Evolutionary conservation across 225 moss, liverwort and hornwort genomes (phyloP), one percentile per base, ranked within the genome.

Genomic region (Thuidium tamariscinum): DNA sequence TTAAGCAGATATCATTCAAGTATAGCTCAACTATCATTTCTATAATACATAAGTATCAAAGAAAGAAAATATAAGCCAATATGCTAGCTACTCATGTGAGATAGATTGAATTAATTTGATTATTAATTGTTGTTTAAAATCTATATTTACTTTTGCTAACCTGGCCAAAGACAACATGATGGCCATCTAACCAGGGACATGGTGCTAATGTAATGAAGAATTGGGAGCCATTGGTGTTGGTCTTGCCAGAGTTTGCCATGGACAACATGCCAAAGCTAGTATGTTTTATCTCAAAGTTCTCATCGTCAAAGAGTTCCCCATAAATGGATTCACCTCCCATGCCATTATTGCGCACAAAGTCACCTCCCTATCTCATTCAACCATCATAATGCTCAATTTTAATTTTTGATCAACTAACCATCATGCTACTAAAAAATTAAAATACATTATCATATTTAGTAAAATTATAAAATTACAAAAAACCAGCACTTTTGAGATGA

Each of bases 211-310:
- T 94, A 65, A 97, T 86, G 87, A 95, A 92, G 77, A 95, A 95
- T 88, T 95, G 97, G 19, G 95, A 97, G 72, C 96, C 91, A 8
- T 97, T 97, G 6, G 95, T 95, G 57, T 95, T 57, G 0, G 85
- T 76, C 29, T 82, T 82, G 11, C 94, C 83, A 8, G 95, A 88
- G 66, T 95, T 97, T 2, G 95, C 97, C 97, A 97, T 95, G 5
- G 97, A 95, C 57, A 97, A 42, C 82, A 94, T 74, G 29, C 96
- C 96, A 39, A 90, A 86, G 22, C 52, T 61, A 2, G 37, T 64
- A 32, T 93, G 93, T n/a, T 86, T 90, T 16, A 84, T 48, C 16
- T 90, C 55, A 34, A 92, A 93, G 36, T 90, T 93, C 66, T 93
- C 90, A 2, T 93, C 91, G 0, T 90, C 87, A 44, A 92, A 93